Base-by-base conservation (phyloP, 148 eudicot species). In the Chenopodium suecicum region DNA sequence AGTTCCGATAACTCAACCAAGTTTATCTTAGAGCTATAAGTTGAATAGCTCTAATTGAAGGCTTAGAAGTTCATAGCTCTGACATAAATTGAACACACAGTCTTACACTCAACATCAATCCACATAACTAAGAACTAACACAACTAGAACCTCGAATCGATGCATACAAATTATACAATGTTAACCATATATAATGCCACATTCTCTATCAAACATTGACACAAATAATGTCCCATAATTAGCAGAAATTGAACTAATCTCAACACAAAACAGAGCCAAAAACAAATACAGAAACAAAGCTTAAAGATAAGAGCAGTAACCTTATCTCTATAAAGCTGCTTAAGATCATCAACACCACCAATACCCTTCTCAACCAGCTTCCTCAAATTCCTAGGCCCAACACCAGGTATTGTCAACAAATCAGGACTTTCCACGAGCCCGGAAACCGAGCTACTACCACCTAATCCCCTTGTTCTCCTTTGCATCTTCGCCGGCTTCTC, bases 351-450 rank as follows among this genome's bases (percentile, higher is more conserved):
- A 82, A 95, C 94, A 75, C 88, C 92, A n/a, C 86, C 93, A 87
- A 93, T 91, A 17, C 98, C 98, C 74, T 95, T 93, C 73, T 92
- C 85, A 67, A 93, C 95, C 76, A 95, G 72, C 88, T 95, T 95
- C 92, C 88, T 91, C 89, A 91, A 80, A 87, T 95, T 95, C 87
- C 97, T 95, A 14, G 94, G 98, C 63, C 98, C 98, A n/a, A 95
- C 97, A 0, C 98, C 98, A 0, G 98, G 98, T 76, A 95, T 93
- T n/a, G 88, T 86, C 90, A 95, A 58, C 93, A 95, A 95, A 90
- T 95, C 98, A 2, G 91, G 90, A 48, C 77, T 90, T 11, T 80
- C 85, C 0, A 71, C 79, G 9, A 80, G 32, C 78, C 52, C 78
- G 3, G 56, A 66, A 50, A 9, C 81, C n/a, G 44, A 84, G 41